These are phyloP conservation scores for Penicillium sp. DNA, from an alignment of 2,329 filamentous ascomycete genomes.

Conservation along the genomic window DNA sequence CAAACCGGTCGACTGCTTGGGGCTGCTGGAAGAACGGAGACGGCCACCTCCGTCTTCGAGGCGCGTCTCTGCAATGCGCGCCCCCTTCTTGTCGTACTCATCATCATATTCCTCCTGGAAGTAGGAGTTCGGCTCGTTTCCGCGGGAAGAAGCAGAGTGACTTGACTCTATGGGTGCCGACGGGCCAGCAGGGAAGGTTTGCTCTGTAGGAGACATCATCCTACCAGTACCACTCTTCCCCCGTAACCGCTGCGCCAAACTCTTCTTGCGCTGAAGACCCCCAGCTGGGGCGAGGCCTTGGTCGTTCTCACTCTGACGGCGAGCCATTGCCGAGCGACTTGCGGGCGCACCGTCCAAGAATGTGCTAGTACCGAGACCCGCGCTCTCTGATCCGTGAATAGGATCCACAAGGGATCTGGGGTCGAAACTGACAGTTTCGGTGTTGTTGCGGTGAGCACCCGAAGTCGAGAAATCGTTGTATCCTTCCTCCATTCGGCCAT, in stretches of 20 bases:
- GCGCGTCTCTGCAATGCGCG: conserved; percentile 58
- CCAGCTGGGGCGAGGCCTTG: conserved; percentile 49
- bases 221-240: conserved; percentile 72
- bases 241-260: conserved; percentile 86
- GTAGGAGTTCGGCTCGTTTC: conserved; percentile 73
- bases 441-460: conserved; percentile 34
- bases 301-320: conserved; percentile 71
- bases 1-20: conserved; percentile 56
- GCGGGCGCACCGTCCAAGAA: conserved; percentile 94
- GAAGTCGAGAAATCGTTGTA: conserved; percentile 74
- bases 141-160: conserved; percentile 37
- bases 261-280: conserved; percentile 87
- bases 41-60: conserved; percentile 34
- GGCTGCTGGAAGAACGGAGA: conserved; percentile 61
- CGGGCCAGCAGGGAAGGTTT: conserved; percentile 27
- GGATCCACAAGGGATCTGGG: conserved; percentile 69
- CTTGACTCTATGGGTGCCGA: conserved; percentile 35
- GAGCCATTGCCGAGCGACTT: conserved; percentile 76
- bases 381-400: conserved; percentile 80
- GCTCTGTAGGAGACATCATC: conserved; percentile 59
- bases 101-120: conserved; percentile 78
- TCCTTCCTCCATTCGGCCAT: conserved; percentile 83
- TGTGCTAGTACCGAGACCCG: conserved; percentile 89
- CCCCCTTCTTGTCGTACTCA: conserved; percentile 67
- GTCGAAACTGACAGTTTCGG: conserved; percentile 61